Base-by-base conservation (phyloP, 371 early-diverging fungal species). In the Thermomucor indicae-seudaticae region DNA sequence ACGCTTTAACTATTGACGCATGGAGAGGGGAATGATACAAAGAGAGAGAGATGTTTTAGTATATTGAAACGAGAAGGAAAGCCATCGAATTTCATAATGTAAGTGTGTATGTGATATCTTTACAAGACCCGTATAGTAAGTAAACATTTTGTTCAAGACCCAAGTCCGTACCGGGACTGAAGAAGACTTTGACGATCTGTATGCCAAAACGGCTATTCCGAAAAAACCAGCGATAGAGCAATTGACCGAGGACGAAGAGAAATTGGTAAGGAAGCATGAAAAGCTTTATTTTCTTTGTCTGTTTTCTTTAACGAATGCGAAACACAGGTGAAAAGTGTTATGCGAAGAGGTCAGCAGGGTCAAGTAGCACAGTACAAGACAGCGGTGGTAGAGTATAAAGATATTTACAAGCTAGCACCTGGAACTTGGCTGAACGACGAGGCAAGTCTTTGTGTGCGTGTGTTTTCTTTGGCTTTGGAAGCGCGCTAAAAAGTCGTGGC, bases 401-500 rank as follows among this genome's bases (percentile, higher is more conserved):
- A 93, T 47, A 72, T 95, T 5, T 60, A 63, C 10, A 91, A 92
- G 24, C 65, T 95, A 34, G 49, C 63, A 10, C 80, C 79, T n/a
- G 84, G 84, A 17, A 65, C 77, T n/a, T 95, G 96, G 96, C 73
- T 95, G 5, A 94, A 95, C 56, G 96, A 95, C 57, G 93, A 94
- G 60, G 88, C 81, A 46, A 22, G 25, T 8, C 10, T 4, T 7
- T n/a, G 10, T 8, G 10, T 14, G 14, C 7, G 19, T 19, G 19
- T 17, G 7, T 7, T 40, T 14, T 14, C 17, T 16, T 23, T 4
- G n/a, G 6, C 12, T 12, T n/a, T 40, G 27, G 0, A 4, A 22
- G 28, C 11, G 20, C 24, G 30, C 22, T 16, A 2, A 10, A 28
- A 2, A 5, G 32, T 28, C 25, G 17, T 7, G 24, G 43, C n/a